Evolutionary conservation across 768 basidiomycete species (phyloP).

Genomic region (Rhodotorula diobovata): DNA sequence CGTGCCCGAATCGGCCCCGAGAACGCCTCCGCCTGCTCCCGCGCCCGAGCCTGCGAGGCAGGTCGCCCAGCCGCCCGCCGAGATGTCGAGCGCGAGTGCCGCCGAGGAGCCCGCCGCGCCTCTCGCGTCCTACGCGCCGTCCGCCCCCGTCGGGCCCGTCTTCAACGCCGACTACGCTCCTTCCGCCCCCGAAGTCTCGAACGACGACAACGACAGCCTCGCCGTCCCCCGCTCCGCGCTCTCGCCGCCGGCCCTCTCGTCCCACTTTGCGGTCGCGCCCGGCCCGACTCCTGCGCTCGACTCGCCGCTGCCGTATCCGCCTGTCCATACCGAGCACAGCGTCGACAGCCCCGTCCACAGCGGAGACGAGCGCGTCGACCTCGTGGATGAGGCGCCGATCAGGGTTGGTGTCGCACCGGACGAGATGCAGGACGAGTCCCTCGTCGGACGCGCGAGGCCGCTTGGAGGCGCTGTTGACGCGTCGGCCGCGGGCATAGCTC

Average conservation of each 20-base stretch:
- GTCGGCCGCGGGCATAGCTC: accelerated
- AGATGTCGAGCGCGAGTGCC: too few species aligned
- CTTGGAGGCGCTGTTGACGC: not conserved
- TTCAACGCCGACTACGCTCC: not conserved
- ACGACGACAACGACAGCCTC: not conserved
- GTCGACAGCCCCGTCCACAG: not conserved
- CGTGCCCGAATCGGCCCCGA: not conserved
- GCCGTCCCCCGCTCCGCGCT: not conserved
- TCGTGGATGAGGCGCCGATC: not conserved
- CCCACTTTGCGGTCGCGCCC: constrained; percentile 6
- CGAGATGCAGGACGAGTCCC: not conserved
- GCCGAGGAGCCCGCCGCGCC: too few species aligned
- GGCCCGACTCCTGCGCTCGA: not conserved
- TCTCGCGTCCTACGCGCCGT: not conserved
- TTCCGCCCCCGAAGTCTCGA: too few species aligned
- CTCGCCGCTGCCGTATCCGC: not conserved
- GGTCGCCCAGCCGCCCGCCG: too few species aligned
- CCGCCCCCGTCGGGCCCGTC: not conserved
- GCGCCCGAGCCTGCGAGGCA: not conserved
- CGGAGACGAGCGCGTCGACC: not conserved
- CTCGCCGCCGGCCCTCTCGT: not conserved
- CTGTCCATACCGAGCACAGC: not conserved
- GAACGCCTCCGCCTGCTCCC: not conserved
- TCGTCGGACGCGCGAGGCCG: not conserved
- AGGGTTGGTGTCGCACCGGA: not conserved